phyloP scores from a whole-genome alignment of 148 eudicot species.

The Nepenthes gracilis region DNA sequence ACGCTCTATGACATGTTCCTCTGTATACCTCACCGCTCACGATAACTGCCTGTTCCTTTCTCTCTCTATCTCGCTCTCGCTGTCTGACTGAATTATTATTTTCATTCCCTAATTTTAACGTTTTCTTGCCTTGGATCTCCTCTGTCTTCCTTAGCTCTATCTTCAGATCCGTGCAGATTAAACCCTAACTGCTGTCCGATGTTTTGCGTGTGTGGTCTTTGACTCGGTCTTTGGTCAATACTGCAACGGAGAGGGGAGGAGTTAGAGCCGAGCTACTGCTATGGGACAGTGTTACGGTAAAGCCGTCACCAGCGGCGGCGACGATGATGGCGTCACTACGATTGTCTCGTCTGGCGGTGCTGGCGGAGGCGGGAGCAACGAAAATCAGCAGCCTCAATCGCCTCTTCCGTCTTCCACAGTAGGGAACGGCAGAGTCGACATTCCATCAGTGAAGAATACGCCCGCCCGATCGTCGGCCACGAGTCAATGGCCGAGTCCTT shows the following conservation, averaged over 20 bases:
- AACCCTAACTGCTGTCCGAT: constrained; percentile 11
- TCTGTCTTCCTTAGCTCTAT: constrained; percentile 1
- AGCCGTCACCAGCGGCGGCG: constrained; percentile 27
- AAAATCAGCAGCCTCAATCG: constrained; percentile 27
- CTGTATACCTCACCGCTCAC: not conserved
- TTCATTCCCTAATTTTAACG: constrained; percentile 25
- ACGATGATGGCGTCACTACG: constrained; percentile 9
- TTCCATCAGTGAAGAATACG: constrained; percentile 26
- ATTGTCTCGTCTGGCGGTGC: constrained; percentile 2
- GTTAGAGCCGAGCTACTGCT: not conserved
- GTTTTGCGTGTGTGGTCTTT: constrained; percentile 8
- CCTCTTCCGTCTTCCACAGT: constrained; percentile 34
- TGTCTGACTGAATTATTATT: not conserved
- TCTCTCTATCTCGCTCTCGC: constrained; percentile 6
- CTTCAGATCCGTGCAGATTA: constrained; percentile 9
- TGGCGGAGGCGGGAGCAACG: constrained; percentile 1
- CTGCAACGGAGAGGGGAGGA: not conserved
- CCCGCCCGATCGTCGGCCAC: constrained; percentile 32
- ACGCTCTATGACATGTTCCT: not conserved
- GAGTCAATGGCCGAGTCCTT: constrained; percentile 64
- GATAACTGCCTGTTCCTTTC: not conserved
- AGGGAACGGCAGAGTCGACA: constrained; percentile 14
- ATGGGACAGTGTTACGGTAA: not conserved
- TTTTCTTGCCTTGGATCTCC: constrained; percentile 16
- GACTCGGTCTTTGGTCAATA: constrained; percentile 10